Conservation (phyloP, 2,329 filamentous ascomycete species). For the Helotiales sp. region DNA sequence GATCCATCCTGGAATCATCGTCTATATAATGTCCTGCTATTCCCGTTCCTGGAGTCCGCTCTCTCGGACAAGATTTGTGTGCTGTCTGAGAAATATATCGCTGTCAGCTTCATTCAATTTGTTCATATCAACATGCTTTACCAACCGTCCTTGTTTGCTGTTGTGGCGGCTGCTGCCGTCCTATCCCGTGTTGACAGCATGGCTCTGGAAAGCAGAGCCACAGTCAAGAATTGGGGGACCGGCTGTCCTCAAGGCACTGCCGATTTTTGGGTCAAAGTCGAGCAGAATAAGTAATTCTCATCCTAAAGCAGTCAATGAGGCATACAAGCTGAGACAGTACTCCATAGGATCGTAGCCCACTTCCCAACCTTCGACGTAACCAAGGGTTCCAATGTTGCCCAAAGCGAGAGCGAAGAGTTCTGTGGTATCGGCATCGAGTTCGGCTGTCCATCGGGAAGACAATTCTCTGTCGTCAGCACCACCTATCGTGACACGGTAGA, state of each 20-base stretch:
- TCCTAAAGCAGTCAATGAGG: too few species aligned
- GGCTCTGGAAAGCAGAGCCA: background rate
- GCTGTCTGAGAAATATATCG: background rate
- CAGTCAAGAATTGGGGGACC: background rate
- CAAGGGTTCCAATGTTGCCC: background rate
- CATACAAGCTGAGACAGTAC: background rate
- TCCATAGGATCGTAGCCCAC: background rate
- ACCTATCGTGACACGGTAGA: background rate
- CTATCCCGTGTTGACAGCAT: background rate
- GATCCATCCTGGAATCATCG: background rate
- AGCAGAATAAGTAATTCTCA: background rate
- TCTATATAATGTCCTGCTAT: slow-evolving; percentile 4
- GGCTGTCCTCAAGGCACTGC: slow-evolving; percentile 3
- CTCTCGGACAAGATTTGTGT: background rate
- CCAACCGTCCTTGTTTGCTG: background rate
- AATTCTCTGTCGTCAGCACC: slow-evolving; percentile 2
- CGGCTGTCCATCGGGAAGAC: background rate
- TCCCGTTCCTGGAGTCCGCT: background rate
- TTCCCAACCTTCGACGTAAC: slow-evolving; percentile 12
- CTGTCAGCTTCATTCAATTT: background rate
- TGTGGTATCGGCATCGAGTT: slow-evolving; percentile 2
- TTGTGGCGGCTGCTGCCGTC: background rate
- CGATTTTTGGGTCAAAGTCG: slow-evolving; percentile 4
- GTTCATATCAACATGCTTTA: background rate
- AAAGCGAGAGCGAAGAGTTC: background rate